Evolutionary conservation across 768 basidiomycete genomes (phyloP), one percentile per base, ranked within the genome.

Genomic region (Sarcodon sp.): DNA sequence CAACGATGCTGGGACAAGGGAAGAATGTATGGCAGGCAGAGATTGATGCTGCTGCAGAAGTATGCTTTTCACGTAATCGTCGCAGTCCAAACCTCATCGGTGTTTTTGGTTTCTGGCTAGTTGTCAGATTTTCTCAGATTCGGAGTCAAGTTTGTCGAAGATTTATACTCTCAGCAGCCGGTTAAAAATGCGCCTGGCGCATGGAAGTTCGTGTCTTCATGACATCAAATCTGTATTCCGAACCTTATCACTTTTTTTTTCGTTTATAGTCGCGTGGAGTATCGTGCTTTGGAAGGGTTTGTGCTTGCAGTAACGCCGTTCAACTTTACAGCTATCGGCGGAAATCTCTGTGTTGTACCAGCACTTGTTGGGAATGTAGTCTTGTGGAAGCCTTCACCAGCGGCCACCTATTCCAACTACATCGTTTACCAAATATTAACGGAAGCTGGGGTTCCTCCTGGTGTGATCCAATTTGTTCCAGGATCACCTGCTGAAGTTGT

Each of bases 21-120:
- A 99, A 99, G 79, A 99, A 97, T 62, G 83, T 76, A 12, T 99
- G 96, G 96, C 96, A 99, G 69, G 96, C 96, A 12, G 96, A 99
- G 73, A 98, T 99, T 53, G 96, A 99, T 63, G 90, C 96, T 47
- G 96, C 92, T 13, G 94, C 96, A 4, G 96, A 99, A 83, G 90
- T 89, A 49, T 38, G 76, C 16, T 45, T n/a, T 46, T 33, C 36
- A 12, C 44, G 12, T 8, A 21, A 16, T 37, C 7, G 4, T 43
- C 32, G 49, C 33, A 34, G 7, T 47, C 35, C 36, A 12, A 33
- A 12, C 16, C 39, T 44, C 13, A n/a, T 47, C 2, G 10, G 32
- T 45, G 18, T 45, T 15, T 31, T 6, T 12, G 31, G n/a, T 33
- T 15, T 7, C 15, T 48, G 36, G 50, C 6, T 13, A 77, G 92